Conservation (phyloP, 1,284 basidiomycete species). For the Ustilago bromivora region DNA sequence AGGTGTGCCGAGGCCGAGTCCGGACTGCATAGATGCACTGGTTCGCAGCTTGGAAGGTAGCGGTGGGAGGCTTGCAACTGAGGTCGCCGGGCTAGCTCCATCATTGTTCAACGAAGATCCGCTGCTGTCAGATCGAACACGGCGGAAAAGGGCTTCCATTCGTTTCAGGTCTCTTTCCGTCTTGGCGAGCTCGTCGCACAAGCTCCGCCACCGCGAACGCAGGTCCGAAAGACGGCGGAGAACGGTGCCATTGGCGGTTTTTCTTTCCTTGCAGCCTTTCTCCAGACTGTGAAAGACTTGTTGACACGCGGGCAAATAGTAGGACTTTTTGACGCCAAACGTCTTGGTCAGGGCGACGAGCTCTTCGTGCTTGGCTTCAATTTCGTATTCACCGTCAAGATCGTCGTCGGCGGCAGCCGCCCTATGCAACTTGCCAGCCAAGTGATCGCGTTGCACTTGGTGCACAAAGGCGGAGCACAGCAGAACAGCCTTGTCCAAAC, state of each 20-base stretch:
- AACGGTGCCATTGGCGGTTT: conserved; percentile 94
- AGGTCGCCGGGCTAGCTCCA: conserved; percentile 34
- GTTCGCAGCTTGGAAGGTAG: conserved; percentile 27
- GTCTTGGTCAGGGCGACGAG: conserved; percentile 46
- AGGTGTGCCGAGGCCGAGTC: conserved; percentile 45
- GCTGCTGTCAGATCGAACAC: conserved; percentile 41
- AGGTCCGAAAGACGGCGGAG: conserved; percentile 86
- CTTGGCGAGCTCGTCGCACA: conserved; percentile 80
- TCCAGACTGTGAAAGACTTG: conserved; percentile 93
- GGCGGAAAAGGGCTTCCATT: conserved; percentile 75
- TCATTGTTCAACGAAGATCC: conserved; percentile 34
- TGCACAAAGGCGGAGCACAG: conserved; percentile 78
- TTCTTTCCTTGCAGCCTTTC: conserved; percentile 87
- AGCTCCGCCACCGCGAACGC: conserved; percentile 82
- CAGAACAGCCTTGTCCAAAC: conserved; percentile 87
- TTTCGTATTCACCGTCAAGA: conserved; percentile 30
- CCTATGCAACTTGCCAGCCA: conserved; percentile 26
- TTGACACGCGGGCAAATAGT: conserved; percentile 90
- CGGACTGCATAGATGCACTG: conserved; percentile 38
- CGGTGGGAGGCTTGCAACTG: conserved; percentile 33
- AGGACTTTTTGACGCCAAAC: conserved; percentile 72
- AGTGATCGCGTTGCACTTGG: conserved; percentile 39
- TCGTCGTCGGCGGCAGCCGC: conserved; percentile 26
- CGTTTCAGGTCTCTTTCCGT: conserved; percentile 85
- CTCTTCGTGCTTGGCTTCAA: conserved; percentile 47